phyloP scores from a whole-genome alignment of 345 rosid species.

The Physaria fendleri region DNA sequence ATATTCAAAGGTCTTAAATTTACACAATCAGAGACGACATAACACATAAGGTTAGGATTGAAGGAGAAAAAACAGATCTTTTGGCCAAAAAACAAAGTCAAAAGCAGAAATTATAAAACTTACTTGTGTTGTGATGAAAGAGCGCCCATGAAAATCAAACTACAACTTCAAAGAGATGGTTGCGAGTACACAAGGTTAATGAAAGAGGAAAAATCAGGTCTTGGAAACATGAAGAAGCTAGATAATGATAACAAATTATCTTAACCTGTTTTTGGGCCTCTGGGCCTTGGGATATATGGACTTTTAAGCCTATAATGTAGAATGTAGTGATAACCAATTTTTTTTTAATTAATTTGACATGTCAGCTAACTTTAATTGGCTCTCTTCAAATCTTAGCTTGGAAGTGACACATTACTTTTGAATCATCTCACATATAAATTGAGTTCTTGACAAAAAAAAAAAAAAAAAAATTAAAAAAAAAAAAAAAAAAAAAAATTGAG shows the following conservation, averaged over 20 bases:
- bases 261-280: no score
- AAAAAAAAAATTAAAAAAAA: no score
- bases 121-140: background rate
- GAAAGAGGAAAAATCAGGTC: background rate
- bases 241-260: no score
- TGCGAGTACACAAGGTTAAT: background rate
- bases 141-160: background rate
- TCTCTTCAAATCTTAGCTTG: constrained; percentile 20
- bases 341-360: constrained; percentile 22
- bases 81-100: background rate
- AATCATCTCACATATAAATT: constrained; percentile 3
- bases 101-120: background rate
- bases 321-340: no score
- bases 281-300: no score
- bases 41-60: background rate
- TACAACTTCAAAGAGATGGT: background rate
- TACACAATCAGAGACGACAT: background rate
- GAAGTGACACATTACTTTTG: constrained; percentile 22
- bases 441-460: no score
- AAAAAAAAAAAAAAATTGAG: no score
- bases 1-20: background rate
- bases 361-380: constrained; percentile 22
- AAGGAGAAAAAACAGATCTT: background rate
- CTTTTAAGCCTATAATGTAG: no score
- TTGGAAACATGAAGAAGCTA: background rate